Evolutionary conservation across 1,139 yeast species (phyloP), one percentile per base, ranked within the genome.

Genomic region (Wickerhamomyces sp.): DNA sequence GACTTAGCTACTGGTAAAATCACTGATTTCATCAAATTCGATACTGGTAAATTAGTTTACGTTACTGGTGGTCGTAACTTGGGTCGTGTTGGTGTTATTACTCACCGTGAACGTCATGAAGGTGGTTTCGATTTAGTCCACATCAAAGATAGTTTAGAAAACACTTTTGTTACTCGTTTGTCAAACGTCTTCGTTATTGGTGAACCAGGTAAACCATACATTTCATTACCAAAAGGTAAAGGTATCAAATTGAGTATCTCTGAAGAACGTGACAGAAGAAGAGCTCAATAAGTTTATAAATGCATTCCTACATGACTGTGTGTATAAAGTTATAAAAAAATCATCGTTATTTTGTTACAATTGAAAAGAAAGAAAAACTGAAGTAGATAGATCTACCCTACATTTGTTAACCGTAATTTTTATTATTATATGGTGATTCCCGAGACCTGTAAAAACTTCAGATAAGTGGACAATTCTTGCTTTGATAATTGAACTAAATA

Each of bases 61-160:
- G 94, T 87, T 73, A 91, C 97, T 62, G 98, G 98, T 79, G 98
- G 98, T 79, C 93, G 96, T 78, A 90, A 89, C 86, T 84, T 91
- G 95, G 99, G 99, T 73, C 87, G 99, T 78, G 91, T 90, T 71
- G 99, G 99, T 85, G 90, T 88, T 63, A 90, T 91, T 72, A 80
- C 85, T 64, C 96, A 91, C 94, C 86, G 95, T 78, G 99, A 91
- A 80, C 89, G 87, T 79, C 99, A 91, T 83, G 96, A 91, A 73
- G 99, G 99, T 74, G 98, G 98, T 73, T 91, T 93, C 81, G 98
- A 91, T 76, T 85, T 91, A 74, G 97, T 91, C 65, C 98, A 91
- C 87, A 84, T 91, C 75, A 91, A 91, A 85, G 99, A 91, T 72
- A 75, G 95, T 58, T 84, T 90, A 67, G 98, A 91, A 73, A 93